Base-by-base conservation (phyloP, 345 rosid genomes). In the Acer saccharum region DNA sequence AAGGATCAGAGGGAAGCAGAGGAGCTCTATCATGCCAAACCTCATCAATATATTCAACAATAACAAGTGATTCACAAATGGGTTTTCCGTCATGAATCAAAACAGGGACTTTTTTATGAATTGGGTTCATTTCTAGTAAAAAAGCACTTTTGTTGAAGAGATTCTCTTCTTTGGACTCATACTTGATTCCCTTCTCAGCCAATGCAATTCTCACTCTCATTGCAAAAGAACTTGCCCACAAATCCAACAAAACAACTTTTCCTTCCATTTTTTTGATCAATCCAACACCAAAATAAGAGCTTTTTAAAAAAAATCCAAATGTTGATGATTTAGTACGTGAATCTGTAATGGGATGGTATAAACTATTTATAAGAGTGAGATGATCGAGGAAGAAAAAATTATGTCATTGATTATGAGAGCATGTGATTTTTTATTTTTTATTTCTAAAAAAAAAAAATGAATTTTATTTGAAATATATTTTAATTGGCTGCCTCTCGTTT, bases 161-260 rank as follows among this genome's bases (percentile, higher is more conserved):
- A 44, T 65, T 32, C n/a, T 65, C 68, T 29, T 65, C 68, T 17
- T 65, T 46, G 57, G 16, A 20, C 50, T 69, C 58, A 5, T 69
- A 69, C 4, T 69, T 20, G 57, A 69, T 10, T 69, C 72, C 72
- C 55, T 69, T 69, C 57, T 69, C 72, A 23, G 58, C 72, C 57
- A 69, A 46, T 9, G 72, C 35, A 1, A 65, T 65, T 35, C 69
- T 32, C 69, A 32, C 46, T 32, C 46, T 65, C 43, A 17, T 29
- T 7, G 44, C 72, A 20, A 69, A 69, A 3, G 35, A 0, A 27
- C 72, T 69, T 20, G 57, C 18, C 72, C 72, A 69, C 7, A 23
- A 21, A 69, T 21, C n/a, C 55, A 44, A 14, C 29, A 46, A 14
- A 21, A 69, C n/a, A 35, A 69, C 13, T 12, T 69, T 21, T 17